A percentile compares a stretch with the other conserved stretches of the same genome.
Evolutionary conservation across 768 basidiomycete genomes (phyloP).

Genomic region (Kwoniella sp.): DNA sequence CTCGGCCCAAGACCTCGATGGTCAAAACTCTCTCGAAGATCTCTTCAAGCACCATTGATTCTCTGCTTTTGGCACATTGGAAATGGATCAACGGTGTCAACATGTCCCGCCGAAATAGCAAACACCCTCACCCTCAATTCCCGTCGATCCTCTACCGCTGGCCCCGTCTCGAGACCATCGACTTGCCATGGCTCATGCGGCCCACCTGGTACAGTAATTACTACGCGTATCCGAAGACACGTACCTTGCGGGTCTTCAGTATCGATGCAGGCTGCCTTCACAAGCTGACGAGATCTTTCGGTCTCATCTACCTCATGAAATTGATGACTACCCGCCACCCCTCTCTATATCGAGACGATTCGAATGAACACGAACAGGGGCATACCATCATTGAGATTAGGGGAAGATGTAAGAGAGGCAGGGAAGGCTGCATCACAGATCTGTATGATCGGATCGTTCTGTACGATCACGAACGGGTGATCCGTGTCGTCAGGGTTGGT

Average conservation of each 20-base stretch:
- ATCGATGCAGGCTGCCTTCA: constrained; percentile 5
- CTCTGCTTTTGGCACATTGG: neutral
- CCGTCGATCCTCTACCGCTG: neutral
- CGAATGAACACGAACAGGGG: neutral
- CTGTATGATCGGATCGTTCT: no score
- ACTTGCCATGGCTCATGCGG: constrained; percentile 3
- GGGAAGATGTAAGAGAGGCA: neutral
- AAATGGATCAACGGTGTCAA: neutral
- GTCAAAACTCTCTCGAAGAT: no score
- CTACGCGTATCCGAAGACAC: no score
- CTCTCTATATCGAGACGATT: neutral
- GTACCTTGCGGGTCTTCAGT: neutral
- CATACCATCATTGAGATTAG: constrained; percentile 6
- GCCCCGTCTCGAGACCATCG: neutral
- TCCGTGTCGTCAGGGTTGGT: neutral
- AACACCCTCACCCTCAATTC: neutral
- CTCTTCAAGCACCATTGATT: neutral
- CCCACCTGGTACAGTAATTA: neutral
- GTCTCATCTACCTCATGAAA: no score
- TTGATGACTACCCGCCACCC: neutral
- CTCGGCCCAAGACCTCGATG: no score
- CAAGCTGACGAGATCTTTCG: neutral
- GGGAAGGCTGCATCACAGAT: neutral
- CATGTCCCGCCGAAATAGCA: neutral
- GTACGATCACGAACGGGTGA: neutral